Percentiles rank a stretch among this genome's conserved stretches.
These are phyloP conservation scores for Juglanconis oblonga DNA, from an alignment of 2,329 filamentous ascomycete species.

Conservation along the genomic window DNA sequence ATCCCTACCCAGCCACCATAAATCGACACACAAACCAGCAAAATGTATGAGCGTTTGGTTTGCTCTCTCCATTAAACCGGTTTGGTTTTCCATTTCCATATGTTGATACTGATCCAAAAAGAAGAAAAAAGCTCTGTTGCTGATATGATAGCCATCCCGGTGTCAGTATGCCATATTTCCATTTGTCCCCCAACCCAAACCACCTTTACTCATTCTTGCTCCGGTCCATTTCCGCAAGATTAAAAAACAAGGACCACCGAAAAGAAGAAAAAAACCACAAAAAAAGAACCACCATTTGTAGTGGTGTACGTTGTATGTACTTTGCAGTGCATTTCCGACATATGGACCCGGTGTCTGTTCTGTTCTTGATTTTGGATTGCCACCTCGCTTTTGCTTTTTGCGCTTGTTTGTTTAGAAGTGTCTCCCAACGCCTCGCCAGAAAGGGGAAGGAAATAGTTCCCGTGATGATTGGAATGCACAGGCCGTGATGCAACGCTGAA, in stretches of 20 bases:
- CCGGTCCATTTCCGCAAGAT: too few species aligned
- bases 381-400: background rate
- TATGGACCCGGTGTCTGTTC: background rate
- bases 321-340: background rate
- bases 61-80: too few species aligned
- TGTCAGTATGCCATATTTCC: background rate
- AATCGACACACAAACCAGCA: too few species aligned
- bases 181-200: background rate
- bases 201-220: background rate
- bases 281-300: background rate
- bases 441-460: background rate
- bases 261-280: background rate
- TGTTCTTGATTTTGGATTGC: background rate
- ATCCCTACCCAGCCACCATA: too few species aligned
- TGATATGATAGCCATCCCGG: background rate
- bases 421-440: slow-evolving; percentile 5
- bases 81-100: background rate
- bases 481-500: slow-evolving; percentile 5
- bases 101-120: background rate
- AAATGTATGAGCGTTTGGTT: too few species aligned
- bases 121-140: background rate
- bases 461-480: background rate
- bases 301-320: background rate
- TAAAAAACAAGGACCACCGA: too few species aligned
- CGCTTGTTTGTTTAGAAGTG: background rate